These are phyloP conservation scores for Corynascus novoguineensis DNA, from an alignment of 495 filamentous ascomycete genomes.

Conservation along the genomic window DNA sequence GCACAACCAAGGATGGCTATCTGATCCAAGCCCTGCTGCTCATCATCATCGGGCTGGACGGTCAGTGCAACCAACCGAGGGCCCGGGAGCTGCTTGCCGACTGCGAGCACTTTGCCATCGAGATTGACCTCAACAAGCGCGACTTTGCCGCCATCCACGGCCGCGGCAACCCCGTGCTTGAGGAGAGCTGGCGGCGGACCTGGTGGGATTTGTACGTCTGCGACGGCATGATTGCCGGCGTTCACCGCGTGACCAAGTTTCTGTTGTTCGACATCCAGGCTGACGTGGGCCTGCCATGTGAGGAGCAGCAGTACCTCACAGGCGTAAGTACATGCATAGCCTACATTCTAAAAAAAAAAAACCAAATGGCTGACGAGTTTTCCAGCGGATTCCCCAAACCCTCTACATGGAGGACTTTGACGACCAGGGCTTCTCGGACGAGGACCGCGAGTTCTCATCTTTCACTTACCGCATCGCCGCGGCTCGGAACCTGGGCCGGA, in stretches of 20 bases:
- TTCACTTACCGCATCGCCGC: constrained; percentile 74
- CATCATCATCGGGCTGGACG: constrained; percentile 71
- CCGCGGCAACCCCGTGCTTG: constrained; percentile 43
- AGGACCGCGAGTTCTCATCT: constrained; percentile 66
- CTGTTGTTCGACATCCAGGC: constrained; percentile 49
- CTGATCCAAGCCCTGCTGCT: constrained; percentile 73
- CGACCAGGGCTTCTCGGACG: constrained; percentile 56
- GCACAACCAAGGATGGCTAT: constrained; percentile 55
- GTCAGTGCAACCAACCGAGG: constrained; percentile 60
- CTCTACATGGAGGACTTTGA: constrained; percentile 66
- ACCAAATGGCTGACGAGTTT: no score
- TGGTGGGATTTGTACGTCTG: constrained; percentile 90
- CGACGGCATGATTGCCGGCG: constrained; percentile 60
- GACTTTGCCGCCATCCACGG: constrained; percentile 44
- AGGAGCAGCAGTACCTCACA: constrained; percentile 62
- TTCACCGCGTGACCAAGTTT: constrained; percentile 54
- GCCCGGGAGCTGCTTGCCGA: constrained; percentile 60
- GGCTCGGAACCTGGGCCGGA: constrained; percentile 65
- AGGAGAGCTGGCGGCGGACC: constrained; percentile 75
- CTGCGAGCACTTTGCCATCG: constrained; percentile 65
- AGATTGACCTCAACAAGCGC: constrained; percentile 66
- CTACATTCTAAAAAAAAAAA: background rate
- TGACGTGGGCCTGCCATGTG: constrained; percentile 67
- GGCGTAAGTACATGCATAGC: constrained; percentile 44
- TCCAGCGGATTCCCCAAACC: constrained; percentile 56